Evolutionary conservation across 371 early-diverging fungal species (phyloP).

Genomic region (Saksenaea oblongispora): DNA sequence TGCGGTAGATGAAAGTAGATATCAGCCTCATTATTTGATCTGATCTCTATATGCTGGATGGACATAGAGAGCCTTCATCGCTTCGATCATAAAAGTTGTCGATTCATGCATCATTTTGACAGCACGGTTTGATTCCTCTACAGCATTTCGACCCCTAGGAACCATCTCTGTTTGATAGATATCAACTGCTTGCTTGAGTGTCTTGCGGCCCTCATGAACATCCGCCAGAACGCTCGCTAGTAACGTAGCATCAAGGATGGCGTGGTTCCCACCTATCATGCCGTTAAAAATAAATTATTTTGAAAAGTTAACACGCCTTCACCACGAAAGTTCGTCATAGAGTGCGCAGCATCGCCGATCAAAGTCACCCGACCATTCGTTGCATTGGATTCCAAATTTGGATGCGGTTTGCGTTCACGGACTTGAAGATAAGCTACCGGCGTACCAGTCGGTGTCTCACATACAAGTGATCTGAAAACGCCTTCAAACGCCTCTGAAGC

Average conservation of each 20-base stretch:
- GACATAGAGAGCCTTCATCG: not conserved
- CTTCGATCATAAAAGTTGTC: not conserved
- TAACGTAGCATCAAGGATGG: constrained; percentile 14
- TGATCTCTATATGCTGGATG: not conserved
- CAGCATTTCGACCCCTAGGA: constrained; percentile 7
- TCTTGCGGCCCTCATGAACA: not conserved
- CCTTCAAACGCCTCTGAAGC: not conserved
- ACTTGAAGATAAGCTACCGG: constrained; percentile 1
- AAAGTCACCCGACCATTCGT: constrained; percentile 13
- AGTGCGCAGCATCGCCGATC: constrained; percentile 29
- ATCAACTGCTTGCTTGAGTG: constrained; percentile 5
- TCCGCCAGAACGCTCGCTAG: constrained; percentile 4
- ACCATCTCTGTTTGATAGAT: constrained; percentile 14
- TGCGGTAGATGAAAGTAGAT: too few relatives aligned
- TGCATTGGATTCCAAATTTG: not conserved
- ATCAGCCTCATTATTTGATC: too few relatives aligned
- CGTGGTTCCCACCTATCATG: constrained; percentile 16
- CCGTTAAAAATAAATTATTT: not conserved
- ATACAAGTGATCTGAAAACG: not conserved
- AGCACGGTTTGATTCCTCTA: constrained; percentile 10
- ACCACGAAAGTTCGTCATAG: constrained; percentile 26
- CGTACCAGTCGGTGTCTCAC: constrained; percentile 3
- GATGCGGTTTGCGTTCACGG: constrained; percentile 18
- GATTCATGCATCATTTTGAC: not conserved
- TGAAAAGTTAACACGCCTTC: constrained; percentile 15